Evolutionary conservation across 2,329 filamentous ascomycete genomes (phyloP).

Genomic region (Coniochaeta hoffmannii): DNA sequence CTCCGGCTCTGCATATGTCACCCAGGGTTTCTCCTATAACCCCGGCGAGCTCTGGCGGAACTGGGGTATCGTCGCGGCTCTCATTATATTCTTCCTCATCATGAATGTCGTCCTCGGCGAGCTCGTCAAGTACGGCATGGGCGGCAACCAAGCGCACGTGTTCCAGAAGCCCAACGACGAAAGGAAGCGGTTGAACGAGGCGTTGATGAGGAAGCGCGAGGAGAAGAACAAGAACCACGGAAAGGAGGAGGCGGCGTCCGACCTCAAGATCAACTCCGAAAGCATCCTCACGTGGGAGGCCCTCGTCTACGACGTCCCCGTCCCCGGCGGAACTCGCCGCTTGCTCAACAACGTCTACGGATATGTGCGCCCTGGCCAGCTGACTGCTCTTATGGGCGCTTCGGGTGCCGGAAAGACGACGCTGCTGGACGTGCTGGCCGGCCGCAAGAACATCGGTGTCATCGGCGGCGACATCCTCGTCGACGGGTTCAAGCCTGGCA

Average conservation of each 20-base stretch:
- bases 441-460: slow-evolving; percentile 54
- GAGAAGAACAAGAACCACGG: slow-evolving; percentile 40
- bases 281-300: slow-evolving; percentile 80
- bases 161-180: slow-evolving; percentile 66
- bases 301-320: slow-evolving; percentile 68
- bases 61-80: slow-evolving; percentile 69
- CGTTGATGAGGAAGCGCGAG: slow-evolving; percentile 52
- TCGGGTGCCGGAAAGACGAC: slow-evolving; percentile 88
- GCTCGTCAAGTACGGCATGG: slow-evolving; percentile 68
- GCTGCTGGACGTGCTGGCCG: slow-evolving; percentile 65
- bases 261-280: slow-evolving; percentile 51
- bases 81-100: slow-evolving; percentile 69
- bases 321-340: slow-evolving; percentile 46
- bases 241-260: slow-evolving; percentile 32
- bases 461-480: slow-evolving; percentile 50
- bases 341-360: slow-evolving; percentile 52
- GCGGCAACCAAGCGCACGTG: slow-evolving; percentile 72
- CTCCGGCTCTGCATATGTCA: slow-evolving; percentile 62
- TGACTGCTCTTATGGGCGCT: slow-evolving; percentile 76
- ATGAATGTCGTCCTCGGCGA: slow-evolving; percentile 76
- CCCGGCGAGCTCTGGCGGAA: slow-evolving; percentile 70
- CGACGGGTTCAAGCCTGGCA: slow-evolving; percentile 47
- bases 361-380: slow-evolving; percentile 67
- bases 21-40: slow-evolving; percentile 59
- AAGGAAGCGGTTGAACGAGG: slow-evolving; percentile 56